Base-by-base conservation (phyloP, 2,329 filamentous ascomycete genomes). In the Mariannaea elegans region DNA sequence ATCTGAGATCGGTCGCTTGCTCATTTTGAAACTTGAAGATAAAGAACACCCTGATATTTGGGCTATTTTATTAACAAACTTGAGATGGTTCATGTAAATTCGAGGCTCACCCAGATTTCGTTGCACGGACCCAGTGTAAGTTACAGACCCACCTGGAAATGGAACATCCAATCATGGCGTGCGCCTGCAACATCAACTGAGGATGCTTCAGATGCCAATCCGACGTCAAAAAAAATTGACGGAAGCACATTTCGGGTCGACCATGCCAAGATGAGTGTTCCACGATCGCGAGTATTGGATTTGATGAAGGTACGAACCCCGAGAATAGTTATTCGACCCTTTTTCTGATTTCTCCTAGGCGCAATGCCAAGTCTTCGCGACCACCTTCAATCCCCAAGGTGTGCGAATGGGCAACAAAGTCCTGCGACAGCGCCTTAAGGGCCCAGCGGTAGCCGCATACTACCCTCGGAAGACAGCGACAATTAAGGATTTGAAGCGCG, bases 361-460 rank as follows among this genome's bases (percentile, higher is more conserved):
- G 73, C 93, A 94, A 90, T 97, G 93, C 84, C 87, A 89, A 76
- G 87, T 98, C 80, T 99, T 98, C 83, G 90, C 89, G 72, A 92
- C 91, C 49, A 94, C 90, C 52, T 98, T 89, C 83, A 99, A 99
- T 79, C 95, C 95, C 23, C 84, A 92, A 55, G 82, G 88, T 68
- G 77, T 90, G 62, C 92, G 95, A 63, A 87, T 92, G 68, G 95
- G 95, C 72, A 97, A 95, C 81, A 97, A 95, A 78, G 84, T 99
- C 75, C 84, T 99, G 61, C 92, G 94, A 72, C 91, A 97, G 77
- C 88, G 94, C 72, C 82, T 98, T 64, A 88, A 86, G 72, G 95
- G 95, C n/a, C 92, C 93, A 27, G 81, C 90, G 0, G 80, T 97
- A 65, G 90, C 89, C 36, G 84, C 92, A 58, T 99, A 97, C 83